These are phyloP conservation scores for Saxophila tyrrhenica DNA, from an alignment of 495 filamentous ascomycete species.

Conservation along the genomic window DNA sequence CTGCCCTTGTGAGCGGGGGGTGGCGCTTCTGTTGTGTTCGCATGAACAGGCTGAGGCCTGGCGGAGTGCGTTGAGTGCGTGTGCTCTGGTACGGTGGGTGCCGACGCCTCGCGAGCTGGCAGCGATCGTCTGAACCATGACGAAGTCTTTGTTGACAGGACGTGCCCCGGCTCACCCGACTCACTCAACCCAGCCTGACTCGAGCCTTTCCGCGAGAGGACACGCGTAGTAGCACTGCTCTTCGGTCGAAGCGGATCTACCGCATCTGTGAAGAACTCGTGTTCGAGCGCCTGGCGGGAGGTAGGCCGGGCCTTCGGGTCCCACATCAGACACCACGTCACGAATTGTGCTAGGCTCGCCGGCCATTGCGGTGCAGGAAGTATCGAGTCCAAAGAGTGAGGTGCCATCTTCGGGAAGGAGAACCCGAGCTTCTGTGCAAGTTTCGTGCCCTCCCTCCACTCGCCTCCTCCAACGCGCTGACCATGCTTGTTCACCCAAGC, in stretches of 20 bases:
- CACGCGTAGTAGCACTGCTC: slow-evolving; percentile 64
- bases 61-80: slow-evolving; percentile 20
- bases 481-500: slow-evolving; percentile 94
- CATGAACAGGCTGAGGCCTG: slow-evolving; percentile 47
- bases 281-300: slow-evolving; percentile 81
- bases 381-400: slow-evolving; percentile 92
- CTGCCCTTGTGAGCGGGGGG: slow-evolving; percentile 42
- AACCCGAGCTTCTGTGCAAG: slow-evolving; percentile 94
- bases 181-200: slow-evolving; percentile 42
- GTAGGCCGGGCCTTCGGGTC: slow-evolving; percentile 90
- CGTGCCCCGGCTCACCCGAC: slow-evolving; percentile 50
- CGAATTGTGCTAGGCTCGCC: slow-evolving; percentile 72
- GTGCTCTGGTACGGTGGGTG: slow-evolving; percentile 41
- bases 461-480: slow-evolving; percentile 80
- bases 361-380: slow-evolving; percentile 88
- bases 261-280: slow-evolving; percentile 95
- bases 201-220: slow-evolving; percentile 79
- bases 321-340: slow-evolving; percentile 99
- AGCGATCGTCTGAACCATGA: slow-evolving; percentile 96
- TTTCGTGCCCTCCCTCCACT: slow-evolving; percentile 91
- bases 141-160: slow-evolving; percentile 59
- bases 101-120: slow-evolving; percentile 52
- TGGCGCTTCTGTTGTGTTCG: slow-evolving; percentile 35
- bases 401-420: slow-evolving; percentile 98
- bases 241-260: slow-evolving; percentile 85